These are phyloP conservation scores for Cryptococcus sp. DNA, from an alignment of 1,284 basidiomycete species.

Conservation along the genomic window DNA sequence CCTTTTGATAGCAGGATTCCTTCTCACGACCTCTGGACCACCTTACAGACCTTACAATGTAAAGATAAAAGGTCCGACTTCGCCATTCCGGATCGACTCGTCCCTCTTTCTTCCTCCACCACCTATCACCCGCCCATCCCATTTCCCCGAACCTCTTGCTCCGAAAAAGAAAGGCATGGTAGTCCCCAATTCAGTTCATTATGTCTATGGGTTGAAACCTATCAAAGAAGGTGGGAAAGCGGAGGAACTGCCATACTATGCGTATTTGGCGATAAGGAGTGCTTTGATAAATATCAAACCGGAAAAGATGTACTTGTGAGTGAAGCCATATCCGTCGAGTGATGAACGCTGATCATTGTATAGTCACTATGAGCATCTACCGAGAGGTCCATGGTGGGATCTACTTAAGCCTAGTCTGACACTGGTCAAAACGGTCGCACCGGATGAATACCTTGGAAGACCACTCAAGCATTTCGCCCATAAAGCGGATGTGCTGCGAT, in stretches of 20 bases:
- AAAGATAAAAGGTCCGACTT: not conserved
- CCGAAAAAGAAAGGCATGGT: constrained; percentile 35
- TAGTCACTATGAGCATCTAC: constrained; percentile 46
- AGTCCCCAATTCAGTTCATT: constrained; percentile 46
- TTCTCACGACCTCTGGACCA: not conserved
- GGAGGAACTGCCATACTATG: constrained; percentile 48
- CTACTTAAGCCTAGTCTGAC: constrained; percentile 40
- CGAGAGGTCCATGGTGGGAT: constrained; percentile 47
- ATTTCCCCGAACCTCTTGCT: constrained; percentile 26
- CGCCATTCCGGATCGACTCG: constrained; percentile 24
- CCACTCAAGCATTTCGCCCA: constrained; percentile 45
- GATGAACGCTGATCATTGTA: not conserved
- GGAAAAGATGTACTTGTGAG: constrained; percentile 47
- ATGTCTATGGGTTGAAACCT: constrained; percentile 46
- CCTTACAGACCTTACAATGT: not conserved
- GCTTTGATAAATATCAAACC: constrained; percentile 47
- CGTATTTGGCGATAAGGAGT: constrained; percentile 48
- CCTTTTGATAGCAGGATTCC: not conserved
- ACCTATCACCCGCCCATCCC: constrained; percentile 12
- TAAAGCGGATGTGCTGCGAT: constrained; percentile 42
- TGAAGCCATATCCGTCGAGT: not conserved
- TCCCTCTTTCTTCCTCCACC: constrained; percentile 18
- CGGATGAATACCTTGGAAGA: constrained; percentile 35
- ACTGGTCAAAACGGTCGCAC: constrained; percentile 35
- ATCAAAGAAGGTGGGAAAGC: constrained; percentile 24